Base-by-base conservation (phyloP, 495 filamentous ascomycete species). In the Neohortaea acidophila region DNA sequence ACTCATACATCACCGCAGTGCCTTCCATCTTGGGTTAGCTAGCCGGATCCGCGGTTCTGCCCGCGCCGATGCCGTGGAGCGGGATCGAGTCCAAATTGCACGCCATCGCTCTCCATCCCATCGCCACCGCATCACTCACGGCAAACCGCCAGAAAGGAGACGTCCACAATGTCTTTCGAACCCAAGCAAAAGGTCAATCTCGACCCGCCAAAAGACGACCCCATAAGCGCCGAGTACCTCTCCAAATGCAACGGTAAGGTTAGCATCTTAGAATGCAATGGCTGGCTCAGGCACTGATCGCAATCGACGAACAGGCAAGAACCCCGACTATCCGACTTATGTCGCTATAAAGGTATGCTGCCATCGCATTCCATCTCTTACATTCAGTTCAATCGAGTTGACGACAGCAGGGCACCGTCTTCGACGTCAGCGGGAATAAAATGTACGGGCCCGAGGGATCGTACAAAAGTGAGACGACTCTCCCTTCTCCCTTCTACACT, bases 391-490 rank as follows among this genome's bases (percentile, higher is more conserved):
- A 12, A 11, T 5, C 2, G 19, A 14, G 10, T 14, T 35, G 21
- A 36, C 17, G 10, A 18, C 31, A 14, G 8, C 17, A 77, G 77
- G 85, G 87, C 41, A 79, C 72, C 43, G 78, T 99, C 29, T 99
- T 94, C 53, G 87, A 99, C 54, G 89, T 99, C 35, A 81, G 68
- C 34, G 79, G 73, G 15, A 96, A 94, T 54, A 67, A 72, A 23
- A 73, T 80, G 21, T 99, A 99, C 53, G 69, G 72, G n/a, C 70
- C 77, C n/a, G 72, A 71, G 5, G 85, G 83, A 15, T 66, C 75
- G 40, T 97, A 97, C 57, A 70, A 81, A 46, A 81, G 89, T 94
- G 39, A 69, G 55, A 29, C 12, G 4, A 5, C 39, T 10, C 4
- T 36, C 5, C 41, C 9, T 19, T 6, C 7, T 22, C 41, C n/a